Evolutionary conservation across 106 monocot genomes (phyloP).

Genomic region (Xerophyta viscosa): DNA sequence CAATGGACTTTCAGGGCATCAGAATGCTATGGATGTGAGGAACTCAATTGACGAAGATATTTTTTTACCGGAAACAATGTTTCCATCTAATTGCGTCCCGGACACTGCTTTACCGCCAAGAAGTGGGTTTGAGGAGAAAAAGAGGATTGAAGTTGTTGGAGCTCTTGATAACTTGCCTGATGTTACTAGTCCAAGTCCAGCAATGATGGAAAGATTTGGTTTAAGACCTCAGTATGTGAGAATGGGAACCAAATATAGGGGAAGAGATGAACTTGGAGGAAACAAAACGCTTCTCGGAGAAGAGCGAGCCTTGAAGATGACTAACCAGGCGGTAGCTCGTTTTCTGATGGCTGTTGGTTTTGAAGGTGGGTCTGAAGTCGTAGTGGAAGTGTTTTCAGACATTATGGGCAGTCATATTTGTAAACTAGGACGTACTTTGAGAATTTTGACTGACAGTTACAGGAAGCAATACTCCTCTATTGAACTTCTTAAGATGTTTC

Average conservation of each 20-base stretch:
- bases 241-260: slow-evolving; percentile 76
- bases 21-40: slow-evolving; percentile 21
- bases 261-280: slow-evolving; percentile 50
- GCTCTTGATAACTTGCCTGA: slow-evolving; percentile 88
- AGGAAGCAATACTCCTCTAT: slow-evolving; percentile 65
- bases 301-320: slow-evolving; percentile 59
- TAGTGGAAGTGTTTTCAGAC: slow-evolving; percentile 67
- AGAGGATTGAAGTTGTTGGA: slow-evolving; percentile 55
- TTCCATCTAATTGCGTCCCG: slow-evolving; percentile 83
- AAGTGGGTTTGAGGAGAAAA: slow-evolving; percentile 23
- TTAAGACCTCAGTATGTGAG: slow-evolving; percentile 83
- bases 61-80: slow-evolving; percentile 74
- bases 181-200: slow-evolving; percentile 58
- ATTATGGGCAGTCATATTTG: slow-evolving; percentile 44
- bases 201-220: slow-evolving; percentile 98
- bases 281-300: slow-evolving; percentile 39
- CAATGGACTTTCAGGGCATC: slow-evolving; percentile 24
- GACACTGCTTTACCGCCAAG: slow-evolving; percentile 49
- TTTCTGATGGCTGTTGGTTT: slow-evolving; percentile 40
- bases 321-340: slow-evolving; percentile 47
- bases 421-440: slow-evolving; percentile 71
- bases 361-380: slow-evolving; percentile 57
- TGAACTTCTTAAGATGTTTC: slow-evolving; percentile 92
- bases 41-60: slow-evolving; percentile 38
- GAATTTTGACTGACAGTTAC: slow-evolving; percentile 79